Evolutionary conservation across 2,329 filamentous ascomycete genomes (phyloP).

Genomic region (Bipolaris cookei): DNA sequence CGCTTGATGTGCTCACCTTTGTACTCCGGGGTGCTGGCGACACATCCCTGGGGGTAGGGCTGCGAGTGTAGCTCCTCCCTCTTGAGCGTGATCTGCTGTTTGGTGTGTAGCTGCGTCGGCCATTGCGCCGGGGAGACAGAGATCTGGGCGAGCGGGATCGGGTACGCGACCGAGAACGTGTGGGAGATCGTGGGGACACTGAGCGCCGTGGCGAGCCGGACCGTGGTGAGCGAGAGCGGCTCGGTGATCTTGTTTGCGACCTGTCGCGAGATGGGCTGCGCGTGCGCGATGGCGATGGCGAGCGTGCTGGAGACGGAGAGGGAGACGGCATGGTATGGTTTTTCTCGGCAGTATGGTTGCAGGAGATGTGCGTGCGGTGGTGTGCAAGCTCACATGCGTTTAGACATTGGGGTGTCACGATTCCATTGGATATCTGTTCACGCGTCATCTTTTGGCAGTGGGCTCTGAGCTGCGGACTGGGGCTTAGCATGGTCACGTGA

Average conservation of each 20-base stretch:
- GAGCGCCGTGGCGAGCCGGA: slow-evolving; percentile 47
- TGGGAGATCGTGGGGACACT: slow-evolving; percentile 47
- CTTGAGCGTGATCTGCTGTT: slow-evolving; percentile 38
- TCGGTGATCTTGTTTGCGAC: slow-evolving; percentile 44
- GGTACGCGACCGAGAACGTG: slow-evolving; percentile 46
- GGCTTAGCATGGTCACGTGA: slow-evolving; percentile 24
- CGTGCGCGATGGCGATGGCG: slow-evolving; percentile 34
- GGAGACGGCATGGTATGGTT: slow-evolving; percentile 29
- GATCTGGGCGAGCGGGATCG: slow-evolving; percentile 35
- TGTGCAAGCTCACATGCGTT: neutral
- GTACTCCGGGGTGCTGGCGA: slow-evolving; percentile 47
- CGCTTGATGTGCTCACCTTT: slow-evolving; percentile 38
- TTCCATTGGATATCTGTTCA: slow-evolving; percentile 2
- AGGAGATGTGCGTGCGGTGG: neutral
- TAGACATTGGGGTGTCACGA: neutral
- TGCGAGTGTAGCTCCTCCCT: slow-evolving; percentile 46
- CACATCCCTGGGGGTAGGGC: slow-evolving; percentile 42
- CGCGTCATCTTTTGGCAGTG: slow-evolving; percentile 25
- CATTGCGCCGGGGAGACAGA: slow-evolving; percentile 45
- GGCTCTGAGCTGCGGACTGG: slow-evolving; percentile 12
- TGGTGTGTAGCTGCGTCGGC: slow-evolving; percentile 43
- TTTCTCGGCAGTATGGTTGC: neutral
- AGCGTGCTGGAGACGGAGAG: slow-evolving; percentile 33
- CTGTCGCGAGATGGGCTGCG: slow-evolving; percentile 52
- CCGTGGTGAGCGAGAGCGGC: slow-evolving; percentile 28